Evolutionary conservation across 371 early-diverging fungal species (phyloP).

Genomic region (Haplosporangium sp.): DNA sequence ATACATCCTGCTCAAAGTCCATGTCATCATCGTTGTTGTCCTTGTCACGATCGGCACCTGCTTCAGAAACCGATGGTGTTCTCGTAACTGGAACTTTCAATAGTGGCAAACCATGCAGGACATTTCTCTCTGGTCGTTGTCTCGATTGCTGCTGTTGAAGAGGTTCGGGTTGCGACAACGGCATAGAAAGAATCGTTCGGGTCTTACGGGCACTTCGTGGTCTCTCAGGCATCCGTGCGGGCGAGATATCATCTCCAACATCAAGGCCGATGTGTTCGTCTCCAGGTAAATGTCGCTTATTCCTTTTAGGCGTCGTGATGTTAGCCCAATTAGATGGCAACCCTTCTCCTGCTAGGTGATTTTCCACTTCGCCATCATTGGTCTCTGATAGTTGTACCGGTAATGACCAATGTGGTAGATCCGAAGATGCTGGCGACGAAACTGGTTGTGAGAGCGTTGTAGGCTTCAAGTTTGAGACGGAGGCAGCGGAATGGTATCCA

Average conservation of each 20-base stretch:
- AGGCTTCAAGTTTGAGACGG: background rate
- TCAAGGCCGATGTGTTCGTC: background rate
- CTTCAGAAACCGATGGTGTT: background rate
- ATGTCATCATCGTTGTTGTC: background rate
- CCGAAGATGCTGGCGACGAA: background rate
- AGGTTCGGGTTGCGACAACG: background rate
- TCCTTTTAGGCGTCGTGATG: slow-evolving; percentile 18
- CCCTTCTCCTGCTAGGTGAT: background rate
- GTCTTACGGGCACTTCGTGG: slow-evolving; percentile 11
- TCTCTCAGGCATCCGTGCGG: slow-evolving; percentile 15
- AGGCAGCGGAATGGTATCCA: slow-evolving; percentile 9
- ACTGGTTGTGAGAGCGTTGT: background rate
- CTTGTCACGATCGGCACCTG: background rate
- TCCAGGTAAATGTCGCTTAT: background rate
- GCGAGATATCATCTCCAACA: background rate
- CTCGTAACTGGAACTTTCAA: background rate
- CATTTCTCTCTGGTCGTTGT: slow-evolving; percentile 1
- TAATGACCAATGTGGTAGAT: too few relatives aligned
- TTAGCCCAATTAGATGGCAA: background rate
- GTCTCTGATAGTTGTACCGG: too few relatives aligned
- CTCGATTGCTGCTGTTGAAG: background rate
- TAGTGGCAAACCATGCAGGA: slow-evolving; percentile 9
- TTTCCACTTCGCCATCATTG: background rate
- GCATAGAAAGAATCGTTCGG: background rate
- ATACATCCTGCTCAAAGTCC: slow-evolving; percentile 2